A percentile compares a stretch with the other conserved stretches of the same genome.
Conservation (phyloP, 345 rosid genomes). For the Schrenkiella parvula region DNA sequence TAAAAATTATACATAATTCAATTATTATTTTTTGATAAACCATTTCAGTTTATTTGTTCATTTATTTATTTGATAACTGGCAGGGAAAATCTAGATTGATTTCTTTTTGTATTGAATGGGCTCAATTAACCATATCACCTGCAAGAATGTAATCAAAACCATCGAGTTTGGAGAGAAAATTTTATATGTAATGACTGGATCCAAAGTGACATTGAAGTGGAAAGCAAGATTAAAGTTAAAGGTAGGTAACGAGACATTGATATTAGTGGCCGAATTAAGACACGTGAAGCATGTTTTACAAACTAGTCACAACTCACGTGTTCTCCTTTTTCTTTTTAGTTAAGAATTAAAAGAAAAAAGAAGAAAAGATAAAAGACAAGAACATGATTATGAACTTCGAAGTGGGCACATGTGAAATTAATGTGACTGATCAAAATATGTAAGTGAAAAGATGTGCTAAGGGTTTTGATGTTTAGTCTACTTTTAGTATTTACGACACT, state of each 20-base stretch:
- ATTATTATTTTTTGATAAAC: no score
- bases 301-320: constrained; percentile 10
- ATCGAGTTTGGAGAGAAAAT: no score
- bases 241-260: constrained; percentile 9
- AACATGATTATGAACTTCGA: constrained; percentile 12
- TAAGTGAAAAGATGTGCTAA: background rate
- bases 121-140: background rate
- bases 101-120: background rate
- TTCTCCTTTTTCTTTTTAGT: background rate
- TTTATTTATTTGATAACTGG: background rate
- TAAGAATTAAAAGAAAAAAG: background rate
- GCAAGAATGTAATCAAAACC: background rate
- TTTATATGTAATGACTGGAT: background rate
- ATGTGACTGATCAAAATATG: constrained; percentile 18
- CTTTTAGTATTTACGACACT: constrained; percentile 8
- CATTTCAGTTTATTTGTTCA: background rate
- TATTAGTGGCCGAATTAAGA: constrained; percentile 18
- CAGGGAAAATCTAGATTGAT: background rate
- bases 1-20: no score
- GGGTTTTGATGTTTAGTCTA: constrained; percentile 10
- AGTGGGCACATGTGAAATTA: constrained; percentile 5
- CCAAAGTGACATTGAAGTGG: background rate
- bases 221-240: constrained; percentile 11
- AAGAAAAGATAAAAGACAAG: background rate
- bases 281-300: constrained; percentile 31